These are phyloP conservation scores for Mercurialis annua DNA, from an alignment of 345 rosid species.

Conservation along the genomic window DNA sequence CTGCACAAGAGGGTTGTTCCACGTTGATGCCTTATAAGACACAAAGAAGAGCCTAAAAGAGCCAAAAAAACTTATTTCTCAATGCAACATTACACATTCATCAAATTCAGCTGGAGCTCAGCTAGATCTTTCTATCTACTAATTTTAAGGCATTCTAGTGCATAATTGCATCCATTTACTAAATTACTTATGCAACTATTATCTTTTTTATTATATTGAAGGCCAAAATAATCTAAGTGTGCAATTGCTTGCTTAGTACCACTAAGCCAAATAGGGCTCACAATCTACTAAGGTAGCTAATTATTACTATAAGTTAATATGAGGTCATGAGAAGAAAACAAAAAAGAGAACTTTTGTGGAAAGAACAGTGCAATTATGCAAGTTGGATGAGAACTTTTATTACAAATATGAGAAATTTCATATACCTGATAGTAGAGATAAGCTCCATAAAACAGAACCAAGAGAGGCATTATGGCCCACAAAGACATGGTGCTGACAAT, in stretches of 20 bases:
- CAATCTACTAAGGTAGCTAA: not conserved
- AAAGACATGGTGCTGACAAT: slow-evolving; percentile 95
- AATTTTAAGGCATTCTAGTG: not conserved
- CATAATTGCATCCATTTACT: not conserved
- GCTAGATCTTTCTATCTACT: not conserved
- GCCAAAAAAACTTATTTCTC: not conserved
- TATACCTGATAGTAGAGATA: slow-evolving; percentile 89
- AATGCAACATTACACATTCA: not conserved
- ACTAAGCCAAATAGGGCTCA: not conserved
- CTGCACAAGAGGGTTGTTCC: not conserved
- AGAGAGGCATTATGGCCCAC: slow-evolving; percentile 97
- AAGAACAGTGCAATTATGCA: not conserved
- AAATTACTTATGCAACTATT: not conserved
- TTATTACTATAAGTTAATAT: not conserved
- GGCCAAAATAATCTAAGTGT: not conserved
- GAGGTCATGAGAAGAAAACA: not conserved
- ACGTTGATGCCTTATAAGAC: not conserved
- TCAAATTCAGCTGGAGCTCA: not conserved
- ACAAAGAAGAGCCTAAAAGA: too few relatives aligned
- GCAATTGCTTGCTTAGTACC: not conserved
- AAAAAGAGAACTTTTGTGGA: not conserved
- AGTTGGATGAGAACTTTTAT: not conserved
- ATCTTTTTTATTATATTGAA: not conserved
- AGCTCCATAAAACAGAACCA: slow-evolving; percentile 84
- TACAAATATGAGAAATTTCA: not conserved